Conservation (phyloP, 2,329 filamentous ascomycete genomes). For the Diaporthe sp. region DNA sequence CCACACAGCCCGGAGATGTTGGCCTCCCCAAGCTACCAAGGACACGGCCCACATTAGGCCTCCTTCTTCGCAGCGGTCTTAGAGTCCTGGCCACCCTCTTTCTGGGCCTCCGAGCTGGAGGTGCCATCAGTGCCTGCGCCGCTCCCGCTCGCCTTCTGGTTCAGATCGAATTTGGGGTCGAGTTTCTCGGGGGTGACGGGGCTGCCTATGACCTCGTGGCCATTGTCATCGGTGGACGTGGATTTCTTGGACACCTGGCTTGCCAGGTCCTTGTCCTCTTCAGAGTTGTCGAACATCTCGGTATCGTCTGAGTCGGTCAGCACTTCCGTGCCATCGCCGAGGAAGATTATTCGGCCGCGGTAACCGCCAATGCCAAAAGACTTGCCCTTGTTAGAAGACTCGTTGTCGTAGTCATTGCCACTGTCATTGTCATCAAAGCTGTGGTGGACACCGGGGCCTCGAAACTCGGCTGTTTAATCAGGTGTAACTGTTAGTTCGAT, state of each 20-base stretch:
- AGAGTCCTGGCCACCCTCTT: slow-evolving; percentile 23
- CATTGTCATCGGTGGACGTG: slow-evolving; percentile 46
- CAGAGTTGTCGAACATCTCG: slow-evolving; percentile 91
- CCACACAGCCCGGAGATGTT: neutral
- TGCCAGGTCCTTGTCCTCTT: slow-evolving; percentile 87
- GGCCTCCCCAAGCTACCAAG: neutral
- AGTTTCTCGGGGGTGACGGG: slow-evolving; percentile 42
- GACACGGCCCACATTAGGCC: slow-evolving; percentile 8
- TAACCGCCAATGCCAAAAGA: slow-evolving; percentile 77
- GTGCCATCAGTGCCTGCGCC: neutral
- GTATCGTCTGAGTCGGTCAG: slow-evolving; percentile 89
- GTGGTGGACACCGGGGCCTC: slow-evolving; percentile 84
- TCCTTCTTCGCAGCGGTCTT: slow-evolving; percentile 38
- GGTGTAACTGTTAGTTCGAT: slow-evolving; percentile 45
- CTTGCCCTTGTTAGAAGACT: slow-evolving; percentile 67
- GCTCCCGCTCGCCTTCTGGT: slow-evolving; percentile 29
- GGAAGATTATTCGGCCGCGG: slow-evolving; percentile 89
- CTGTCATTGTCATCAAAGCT: slow-evolving; percentile 85
- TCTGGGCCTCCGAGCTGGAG: neutral
- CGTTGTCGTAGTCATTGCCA: slow-evolving; percentile 82
- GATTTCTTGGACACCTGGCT: slow-evolving; percentile 83
- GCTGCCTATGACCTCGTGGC: slow-evolving; percentile 39
- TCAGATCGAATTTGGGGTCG: slow-evolving; percentile 39
- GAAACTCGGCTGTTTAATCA: slow-evolving; percentile 78
- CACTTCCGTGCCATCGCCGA: slow-evolving; percentile 95